These are phyloP conservation scores for Neonothopanus nambi DNA, from an alignment of 1,284 basidiomycete genomes.

Conservation along the genomic window DNA sequence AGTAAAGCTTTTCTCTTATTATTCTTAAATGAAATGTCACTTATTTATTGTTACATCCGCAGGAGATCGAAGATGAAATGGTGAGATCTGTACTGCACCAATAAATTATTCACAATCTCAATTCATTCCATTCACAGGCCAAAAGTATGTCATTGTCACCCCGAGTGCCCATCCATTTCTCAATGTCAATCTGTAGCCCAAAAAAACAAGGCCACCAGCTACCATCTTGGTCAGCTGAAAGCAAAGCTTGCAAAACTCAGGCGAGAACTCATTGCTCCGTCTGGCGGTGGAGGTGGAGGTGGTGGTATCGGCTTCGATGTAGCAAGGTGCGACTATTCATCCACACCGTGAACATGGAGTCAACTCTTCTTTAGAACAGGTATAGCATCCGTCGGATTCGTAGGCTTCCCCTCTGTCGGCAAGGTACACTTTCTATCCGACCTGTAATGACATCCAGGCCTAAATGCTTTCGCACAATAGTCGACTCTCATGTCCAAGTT, in stretches of 20 bases:
- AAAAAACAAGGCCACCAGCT: slow-evolving; percentile 97
- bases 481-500: slow-evolving; percentile 98
- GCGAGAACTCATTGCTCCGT: slow-evolving; percentile 88
- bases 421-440: slow-evolving; percentile 56
- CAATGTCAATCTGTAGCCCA: slow-evolving; percentile 57
- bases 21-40: slow-evolving; percentile 18
- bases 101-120: slow-evolving; percentile 11
- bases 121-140: slow-evolving; percentile 37
- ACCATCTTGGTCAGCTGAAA: slow-evolving; percentile 96
- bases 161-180: slow-evolving; percentile 11
- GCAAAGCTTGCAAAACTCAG: slow-evolving; percentile 98
- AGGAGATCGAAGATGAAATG: slow-evolving; percentile 98
- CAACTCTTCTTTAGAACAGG: slow-evolving; percentile 64
- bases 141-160: slow-evolving; percentile 47
- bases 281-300: slow-evolving; percentile 81
- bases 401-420: slow-evolving; percentile 85
- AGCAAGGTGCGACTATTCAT: slow-evolving; percentile 47
- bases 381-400: slow-evolving; percentile 95
- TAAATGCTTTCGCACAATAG: slow-evolving; percentile 44
- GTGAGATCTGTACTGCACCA: slow-evolving; percentile 42
- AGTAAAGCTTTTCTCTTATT: slow-evolving; percentile 38
- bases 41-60: slow-evolving; percentile 15
- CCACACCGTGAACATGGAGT: slow-evolving; percentile 5
- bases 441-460: slow-evolving; percentile 17
- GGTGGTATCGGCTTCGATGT: slow-evolving; percentile 95